These are phyloP conservation scores for Exophiala alcalophila DNA, from an alignment of 2,329 filamentous ascomycete species.

Conservation along the genomic window DNA sequence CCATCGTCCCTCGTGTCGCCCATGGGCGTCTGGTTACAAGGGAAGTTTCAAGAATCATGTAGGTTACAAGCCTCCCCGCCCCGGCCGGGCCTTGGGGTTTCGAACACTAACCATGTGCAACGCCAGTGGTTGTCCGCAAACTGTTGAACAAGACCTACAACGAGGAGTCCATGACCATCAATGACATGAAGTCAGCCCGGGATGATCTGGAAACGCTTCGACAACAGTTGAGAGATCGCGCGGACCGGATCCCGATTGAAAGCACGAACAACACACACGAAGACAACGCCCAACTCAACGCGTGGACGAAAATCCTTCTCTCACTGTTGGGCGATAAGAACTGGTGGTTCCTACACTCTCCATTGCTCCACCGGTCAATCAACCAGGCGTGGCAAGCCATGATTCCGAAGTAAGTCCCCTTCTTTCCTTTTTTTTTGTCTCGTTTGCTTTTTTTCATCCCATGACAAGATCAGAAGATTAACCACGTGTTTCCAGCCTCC, in stretches of 20 bases:
- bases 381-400: slow-evolving; percentile 2
- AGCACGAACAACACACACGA: neutral
- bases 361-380: slow-evolving; percentile 3
- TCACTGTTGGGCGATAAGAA: slow-evolving; percentile 2
- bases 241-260: neutral
- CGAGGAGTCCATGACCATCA: slow-evolving; percentile 1
- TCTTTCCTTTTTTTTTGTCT: no score
- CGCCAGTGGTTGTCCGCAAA: neutral
- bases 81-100: neutral
- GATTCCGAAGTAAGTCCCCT: slow-evolving; percentile 5
- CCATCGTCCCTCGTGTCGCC: neutral
- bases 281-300: slow-evolving; percentile 1
- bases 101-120: neutral
- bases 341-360: slow-evolving; percentile 4
- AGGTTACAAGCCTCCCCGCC: no score
- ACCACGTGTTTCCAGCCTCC: neutral
- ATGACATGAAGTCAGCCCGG: slow-evolving; percentile 1
- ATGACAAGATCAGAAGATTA: neutral
- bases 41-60: slow-evolving; percentile 3
- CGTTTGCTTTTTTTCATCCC: neutral
- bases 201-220: slow-evolving; percentile 1
- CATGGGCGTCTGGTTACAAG: slow-evolving; percentile 1
- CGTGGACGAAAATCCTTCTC: neutral
- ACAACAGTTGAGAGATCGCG: neutral
- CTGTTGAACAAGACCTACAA: slow-evolving; percentile 1